These are phyloP conservation scores for Moricandia arvensis DNA, from an alignment of 345 rosid species.

Conservation along the genomic window DNA sequence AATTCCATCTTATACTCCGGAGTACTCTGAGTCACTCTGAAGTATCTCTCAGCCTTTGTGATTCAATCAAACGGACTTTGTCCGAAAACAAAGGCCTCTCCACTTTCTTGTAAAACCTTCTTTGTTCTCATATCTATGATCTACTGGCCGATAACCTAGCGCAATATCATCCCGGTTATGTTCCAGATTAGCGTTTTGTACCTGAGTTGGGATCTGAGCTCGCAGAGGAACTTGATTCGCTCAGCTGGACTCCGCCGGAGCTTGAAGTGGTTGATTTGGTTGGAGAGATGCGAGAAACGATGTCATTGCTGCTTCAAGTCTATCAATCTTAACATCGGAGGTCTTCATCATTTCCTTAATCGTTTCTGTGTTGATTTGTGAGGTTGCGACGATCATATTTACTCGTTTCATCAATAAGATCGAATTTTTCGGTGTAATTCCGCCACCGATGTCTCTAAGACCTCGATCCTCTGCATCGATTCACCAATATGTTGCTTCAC, in stretches of 20 bases:
- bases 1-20: too few species aligned
- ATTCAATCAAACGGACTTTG: too few species aligned
- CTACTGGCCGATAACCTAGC: not conserved
- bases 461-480: not conserved
- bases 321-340: not conserved
- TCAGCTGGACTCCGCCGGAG: not conserved
- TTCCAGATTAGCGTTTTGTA: not conserved
- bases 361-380: not conserved
- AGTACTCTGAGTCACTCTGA: too few species aligned
- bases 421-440: not conserved
- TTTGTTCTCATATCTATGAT: not conserved
- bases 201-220: not conserved
- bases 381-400: not conserved
- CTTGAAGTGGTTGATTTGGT: not conserved
- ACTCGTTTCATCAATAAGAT: not conserved
- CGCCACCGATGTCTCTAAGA: not conserved
- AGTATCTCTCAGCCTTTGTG: too few species aligned
- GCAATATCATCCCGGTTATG: not conserved
- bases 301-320: not conserved
- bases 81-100: too few species aligned
- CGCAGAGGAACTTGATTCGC: not conserved
- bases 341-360: not conserved
- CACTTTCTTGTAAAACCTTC: not conserved
- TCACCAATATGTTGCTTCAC: not conserved
- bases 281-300: not conserved